phyloP scores from a whole-genome alignment of 768 basidiomycete species.

The Lentinula guzmanii region DNA sequence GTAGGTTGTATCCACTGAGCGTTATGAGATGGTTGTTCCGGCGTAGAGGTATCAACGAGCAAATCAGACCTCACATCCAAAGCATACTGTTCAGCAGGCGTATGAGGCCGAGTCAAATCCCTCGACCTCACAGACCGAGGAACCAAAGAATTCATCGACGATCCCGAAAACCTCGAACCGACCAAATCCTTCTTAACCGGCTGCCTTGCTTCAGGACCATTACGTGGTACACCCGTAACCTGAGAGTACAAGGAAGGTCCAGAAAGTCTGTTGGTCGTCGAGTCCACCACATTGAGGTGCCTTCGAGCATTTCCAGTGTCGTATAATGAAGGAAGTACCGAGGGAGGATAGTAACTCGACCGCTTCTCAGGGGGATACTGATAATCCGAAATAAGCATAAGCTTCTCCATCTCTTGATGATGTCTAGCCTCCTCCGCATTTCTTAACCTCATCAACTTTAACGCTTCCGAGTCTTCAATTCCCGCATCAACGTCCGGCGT shows the following conservation, averaged over 20 bases:
- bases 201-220: slow-evolving; percentile 66
- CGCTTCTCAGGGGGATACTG: slow-evolving; percentile 35
- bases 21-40: slow-evolving; percentile 27
- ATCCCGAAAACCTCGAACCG: slow-evolving; percentile 8
- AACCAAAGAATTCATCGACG: slow-evolving; percentile 3
- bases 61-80: slow-evolving; percentile 21
- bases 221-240: slow-evolving; percentile 56
- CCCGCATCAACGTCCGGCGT: background rate
- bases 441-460: slow-evolving; percentile 43
- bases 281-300: slow-evolving; percentile 13
- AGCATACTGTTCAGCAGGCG: slow-evolving; percentile 60
- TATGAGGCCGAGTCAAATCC: slow-evolving; percentile 23
- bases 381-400: slow-evolving; percentile 42
- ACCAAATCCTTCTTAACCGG: slow-evolving; percentile 44
- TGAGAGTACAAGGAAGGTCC: slow-evolving; percentile 62
- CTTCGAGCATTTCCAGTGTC: slow-evolving; percentile 17
- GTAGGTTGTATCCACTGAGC: slow-evolving; percentile 33
- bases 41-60: slow-evolving; percentile 8
- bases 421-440: slow-evolving; percentile 46
- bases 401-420: slow-evolving; percentile 43
- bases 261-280: slow-evolving; percentile 29
- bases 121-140: slow-evolving; percentile 4
- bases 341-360: slow-evolving; percentile 34
- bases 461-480: slow-evolving; percentile 32
- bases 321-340: slow-evolving; percentile 33